Evolutionary conservation across 1,139 yeast genomes (phyloP), one percentile per base, ranked within the genome.

Genomic region (Hemisphaericaspora xylofermentans): DNA sequence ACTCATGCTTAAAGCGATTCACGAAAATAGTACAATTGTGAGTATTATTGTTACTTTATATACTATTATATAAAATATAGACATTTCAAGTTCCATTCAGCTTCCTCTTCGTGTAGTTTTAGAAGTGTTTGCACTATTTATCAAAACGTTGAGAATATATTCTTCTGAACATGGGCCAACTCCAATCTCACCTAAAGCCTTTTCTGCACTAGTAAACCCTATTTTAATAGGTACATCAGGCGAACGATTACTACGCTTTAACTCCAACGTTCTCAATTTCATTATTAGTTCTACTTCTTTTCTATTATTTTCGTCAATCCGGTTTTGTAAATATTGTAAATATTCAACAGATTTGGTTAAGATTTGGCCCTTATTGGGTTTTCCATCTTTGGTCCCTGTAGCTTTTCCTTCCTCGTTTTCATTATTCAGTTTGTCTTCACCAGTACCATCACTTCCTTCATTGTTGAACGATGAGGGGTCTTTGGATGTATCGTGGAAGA

Each of bases 361-460:
- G 9, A 91, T 87, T 52, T 89, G 95, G 1, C 97, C 97, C 65
- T 91, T 91, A 57, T 89, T 89, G 1, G 97, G 97, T 52, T 84
- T 84, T 3, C 95, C 96, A 54, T 88, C 96, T 49, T 85, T 86
- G 2, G 89, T 80, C 3, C 89, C 87, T 12, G 83, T 71, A 0
- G 66, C 65, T 1, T 64, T 60, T 19, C 62, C 65, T 28, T 51
- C 49, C 2, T 66, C 63, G 17, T 63, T 66, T 17, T 57, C 56
- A 14, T 51, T 58, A 9, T 52, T 54, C 16, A 46, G 48, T 34
- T 47, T 45, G 9, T 45, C 50, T 22, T 33, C 39, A 21, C 35
- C 37, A 0, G 41, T 42, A 10, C 39, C 38, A 8, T 35, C 41
- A 7, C 24, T 26, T n/a, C 40, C 28, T 14, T 39, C 45, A 16